A percentile compares a stretch with the other conserved stretches of the same genome.
phyloP scores from a whole-genome alignment of 2,329 filamentous ascomycete species.

The Epichloe aotearoae region DNA sequence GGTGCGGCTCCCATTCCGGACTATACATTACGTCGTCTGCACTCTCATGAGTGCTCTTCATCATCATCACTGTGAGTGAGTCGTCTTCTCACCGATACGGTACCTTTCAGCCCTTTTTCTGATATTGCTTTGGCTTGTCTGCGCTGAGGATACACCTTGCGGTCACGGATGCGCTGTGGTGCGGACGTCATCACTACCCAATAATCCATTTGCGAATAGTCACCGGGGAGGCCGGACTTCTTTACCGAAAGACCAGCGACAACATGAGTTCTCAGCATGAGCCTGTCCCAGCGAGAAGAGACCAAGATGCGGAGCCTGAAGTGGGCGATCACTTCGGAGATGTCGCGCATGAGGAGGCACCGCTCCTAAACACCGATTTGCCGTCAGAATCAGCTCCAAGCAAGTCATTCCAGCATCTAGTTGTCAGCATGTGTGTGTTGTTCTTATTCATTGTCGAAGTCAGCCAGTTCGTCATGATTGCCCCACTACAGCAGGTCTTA shows the following conservation, averaged over 20 bases:
- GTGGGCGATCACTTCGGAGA: neutral
- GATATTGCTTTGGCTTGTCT: no score
- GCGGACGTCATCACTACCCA: neutral
- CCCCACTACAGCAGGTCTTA: conserved; percentile 35
- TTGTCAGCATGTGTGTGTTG: conserved; percentile 21
- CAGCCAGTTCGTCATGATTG: conserved; percentile 22
- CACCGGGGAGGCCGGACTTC: neutral
- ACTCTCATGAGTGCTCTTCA: neutral
- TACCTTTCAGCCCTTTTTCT: no score
- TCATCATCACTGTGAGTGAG: neutral
- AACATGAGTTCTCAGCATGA: neutral
- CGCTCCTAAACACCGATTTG: conserved; percentile 9
- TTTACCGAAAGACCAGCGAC: neutral
- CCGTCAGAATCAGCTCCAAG: conserved; percentile 11
- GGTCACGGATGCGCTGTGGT: neutral
- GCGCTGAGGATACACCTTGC: no score
- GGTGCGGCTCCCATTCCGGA: no score
- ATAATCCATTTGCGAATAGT: neutral
- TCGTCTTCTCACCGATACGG: neutral
- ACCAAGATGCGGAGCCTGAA: neutral
- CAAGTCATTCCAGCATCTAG: conserved; percentile 15
- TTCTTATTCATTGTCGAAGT: conserved; percentile 31
- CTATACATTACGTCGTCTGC: neutral
- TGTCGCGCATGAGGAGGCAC: neutral
- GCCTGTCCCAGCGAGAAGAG: neutral